These are phyloP conservation scores for Microdochium bolleyi DNA, from an alignment of 2,329 filamentous ascomycete species.

Conservation along the genomic window DNA sequence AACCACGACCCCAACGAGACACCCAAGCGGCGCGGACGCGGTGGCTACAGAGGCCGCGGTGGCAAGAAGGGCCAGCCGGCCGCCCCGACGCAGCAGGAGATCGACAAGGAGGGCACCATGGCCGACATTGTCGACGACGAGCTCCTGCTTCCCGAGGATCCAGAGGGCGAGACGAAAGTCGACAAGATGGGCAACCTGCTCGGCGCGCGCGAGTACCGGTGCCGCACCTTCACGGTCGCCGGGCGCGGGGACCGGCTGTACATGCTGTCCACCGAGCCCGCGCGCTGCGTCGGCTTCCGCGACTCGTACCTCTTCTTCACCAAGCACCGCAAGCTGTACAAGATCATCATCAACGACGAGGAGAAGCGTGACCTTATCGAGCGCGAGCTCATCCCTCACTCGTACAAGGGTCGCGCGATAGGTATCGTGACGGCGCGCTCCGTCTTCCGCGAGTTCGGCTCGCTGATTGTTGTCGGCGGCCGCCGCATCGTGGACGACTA, in stretches of 20 bases:
- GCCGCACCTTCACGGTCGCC: conserved; percentile 86
- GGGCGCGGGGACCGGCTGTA: conserved; percentile 81
- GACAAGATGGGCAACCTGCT: conserved; percentile 79
- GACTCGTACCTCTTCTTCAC: conserved; percentile 99
- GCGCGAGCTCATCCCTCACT: conserved; percentile 90
- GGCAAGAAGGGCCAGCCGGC: conserved; percentile 61
- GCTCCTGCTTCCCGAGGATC: conserved; percentile 77
- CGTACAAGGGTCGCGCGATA: conserved; percentile 96
- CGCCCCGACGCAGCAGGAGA: conserved; percentile 73
- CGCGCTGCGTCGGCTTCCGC: conserved; percentile 90
- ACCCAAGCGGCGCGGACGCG: conserved; percentile 57
- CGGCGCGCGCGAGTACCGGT: conserved; percentile 85
- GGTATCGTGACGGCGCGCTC: conserved; percentile 94
- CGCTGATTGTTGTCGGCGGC: conserved; percentile 87
- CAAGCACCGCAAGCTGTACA: conserved; percentile 92
- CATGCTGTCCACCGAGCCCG: conserved; percentile 97
- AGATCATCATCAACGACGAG: conserved; percentile 96
- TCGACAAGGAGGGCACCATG: conserved; percentile 90
- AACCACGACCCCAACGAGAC: conserved; percentile 45
- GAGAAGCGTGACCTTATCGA: conserved; percentile 96
- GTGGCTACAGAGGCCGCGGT: conserved; percentile 62
- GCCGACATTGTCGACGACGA: conserved; percentile 90
- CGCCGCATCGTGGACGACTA: conserved; percentile 86
- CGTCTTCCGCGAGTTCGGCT: conserved; percentile 94
- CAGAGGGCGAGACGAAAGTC: conserved; percentile 87